Evolutionary conservation across 129 eudicot genomes (phyloP).

Genomic region (Scalesia atractyloides): DNA sequence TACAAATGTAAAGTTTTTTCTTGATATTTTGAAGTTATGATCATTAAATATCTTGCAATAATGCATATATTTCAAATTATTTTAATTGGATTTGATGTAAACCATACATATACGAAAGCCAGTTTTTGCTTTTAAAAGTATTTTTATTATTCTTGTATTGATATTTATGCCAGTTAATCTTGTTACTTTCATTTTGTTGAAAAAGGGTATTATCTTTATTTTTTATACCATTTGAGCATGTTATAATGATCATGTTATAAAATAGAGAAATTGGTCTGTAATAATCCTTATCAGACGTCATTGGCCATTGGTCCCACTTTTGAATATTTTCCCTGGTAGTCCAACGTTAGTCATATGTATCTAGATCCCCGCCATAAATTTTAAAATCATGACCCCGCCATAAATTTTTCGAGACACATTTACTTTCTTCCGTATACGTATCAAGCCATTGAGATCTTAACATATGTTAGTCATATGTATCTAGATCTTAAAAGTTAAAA

Average conservation of each 20-base stretch:
- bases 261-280: too few relatives aligned
- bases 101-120: too few relatives aligned
- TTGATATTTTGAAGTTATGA: not conserved
- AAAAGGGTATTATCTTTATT: not conserved
- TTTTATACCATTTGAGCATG: not conserved
- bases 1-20: not conserved
- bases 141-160: not conserved
- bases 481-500: not conserved
- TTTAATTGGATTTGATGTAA: too few relatives aligned
- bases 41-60: slow-evolving; percentile 4
- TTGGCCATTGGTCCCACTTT: too few relatives aligned
- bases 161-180: not conserved
- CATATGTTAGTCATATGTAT: not conserved
- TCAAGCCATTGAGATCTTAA: not conserved
- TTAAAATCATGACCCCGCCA: not conserved
- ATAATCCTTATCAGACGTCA: too few relatives aligned
- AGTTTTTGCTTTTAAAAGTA: too few relatives aligned
- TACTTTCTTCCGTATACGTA: not conserved
- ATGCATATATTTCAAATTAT: not conserved
- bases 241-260: too few relatives aligned
- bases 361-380: too few relatives aligned
- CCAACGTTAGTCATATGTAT: too few relatives aligned
- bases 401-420: not conserved
- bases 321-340: too few relatives aligned
- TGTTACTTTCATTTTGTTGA: not conserved